Evolutionary conservation across 1,139 yeast genomes (phyloP).

Genomic region (Magnusiomyces tetraspermus): DNA sequence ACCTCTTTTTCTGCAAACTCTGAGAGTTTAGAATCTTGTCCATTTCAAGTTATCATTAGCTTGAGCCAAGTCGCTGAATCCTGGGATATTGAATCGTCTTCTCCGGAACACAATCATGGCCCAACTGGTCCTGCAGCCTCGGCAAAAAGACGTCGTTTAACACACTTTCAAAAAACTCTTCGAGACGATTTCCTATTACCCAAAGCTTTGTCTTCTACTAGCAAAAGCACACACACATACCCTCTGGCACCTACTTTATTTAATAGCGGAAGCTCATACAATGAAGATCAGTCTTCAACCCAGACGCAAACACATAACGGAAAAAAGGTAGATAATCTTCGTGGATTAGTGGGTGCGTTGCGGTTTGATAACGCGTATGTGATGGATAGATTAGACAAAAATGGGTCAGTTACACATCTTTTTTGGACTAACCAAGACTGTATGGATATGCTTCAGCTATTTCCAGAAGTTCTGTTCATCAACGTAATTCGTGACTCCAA

Average conservation of each 20-base stretch:
- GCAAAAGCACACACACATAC: neutral
- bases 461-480: slow-evolving; percentile 14
- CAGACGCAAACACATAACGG: neutral
- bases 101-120: slow-evolving; percentile 14
- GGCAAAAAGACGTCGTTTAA: slow-evolving; percentile 9
- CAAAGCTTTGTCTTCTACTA: neutral
- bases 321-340: slow-evolving; percentile 7
- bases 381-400: slow-evolving; percentile 11
- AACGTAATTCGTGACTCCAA: slow-evolving; percentile 7
- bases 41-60: slow-evolving; percentile 7
- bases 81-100: slow-evolving; percentile 6
- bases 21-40: slow-evolving; percentile 10
- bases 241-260: neutral
- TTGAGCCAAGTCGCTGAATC: neutral
- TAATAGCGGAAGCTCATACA: neutral
- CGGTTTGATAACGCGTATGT: slow-evolving; percentile 14
- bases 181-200: slow-evolving; percentile 9
- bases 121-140: slow-evolving; percentile 12
- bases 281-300: neutral
- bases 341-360: slow-evolving; percentile 14
- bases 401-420: slow-evolving; percentile 11
- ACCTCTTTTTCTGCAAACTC: too few species aligned
- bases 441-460: slow-evolving; percentile 14
- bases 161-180: slow-evolving; percentile 12
- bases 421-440: slow-evolving; percentile 14